Evolutionary conservation across 2,329 filamentous ascomycete species (phyloP).

Genomic region (Drechslerella dactyloides): DNA sequence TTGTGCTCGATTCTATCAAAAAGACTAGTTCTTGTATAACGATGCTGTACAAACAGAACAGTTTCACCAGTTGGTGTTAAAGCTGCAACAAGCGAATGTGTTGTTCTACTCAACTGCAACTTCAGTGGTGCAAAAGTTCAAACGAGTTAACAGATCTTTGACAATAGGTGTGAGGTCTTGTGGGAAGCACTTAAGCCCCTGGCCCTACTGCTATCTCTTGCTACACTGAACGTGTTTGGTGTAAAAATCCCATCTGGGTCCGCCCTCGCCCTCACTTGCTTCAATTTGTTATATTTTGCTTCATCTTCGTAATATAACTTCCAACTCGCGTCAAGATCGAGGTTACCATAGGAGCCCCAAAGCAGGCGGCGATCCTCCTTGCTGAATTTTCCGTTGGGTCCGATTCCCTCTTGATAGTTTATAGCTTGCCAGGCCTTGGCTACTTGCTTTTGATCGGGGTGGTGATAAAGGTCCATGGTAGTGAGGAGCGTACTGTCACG

Average conservation of each 20-base stretch:
- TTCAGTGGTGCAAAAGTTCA: no score
- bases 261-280: slow-evolving; percentile 1
- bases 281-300: slow-evolving; percentile 15
- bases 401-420: slow-evolving; percentile 57
- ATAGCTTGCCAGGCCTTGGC: slow-evolving; percentile 60
- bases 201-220: not conserved
- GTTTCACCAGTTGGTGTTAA: no score
- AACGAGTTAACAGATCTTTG: no score
- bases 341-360: slow-evolving; percentile 11
- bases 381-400: slow-evolving; percentile 8
- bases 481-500: slow-evolving; percentile 60
- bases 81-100: no score
- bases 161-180: no score
- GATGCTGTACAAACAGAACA: no score
- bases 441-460: slow-evolving; percentile 55
- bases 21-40: no score
- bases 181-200: slow-evolving; percentile 3
- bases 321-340: slow-evolving; percentile 15
- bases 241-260: slow-evolving; percentile 19
- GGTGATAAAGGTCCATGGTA: slow-evolving; percentile 61
- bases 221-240: slow-evolving; percentile 19
- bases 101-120: no score
- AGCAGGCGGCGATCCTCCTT: slow-evolving; percentile 18
- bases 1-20: no score
- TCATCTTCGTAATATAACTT: slow-evolving; percentile 1